Evolutionary conservation across 2,329 filamentous ascomycete species (phyloP), one percentile per base, ranked within the genome.

Genomic region (Fonsecaea pedrosoi): DNA sequence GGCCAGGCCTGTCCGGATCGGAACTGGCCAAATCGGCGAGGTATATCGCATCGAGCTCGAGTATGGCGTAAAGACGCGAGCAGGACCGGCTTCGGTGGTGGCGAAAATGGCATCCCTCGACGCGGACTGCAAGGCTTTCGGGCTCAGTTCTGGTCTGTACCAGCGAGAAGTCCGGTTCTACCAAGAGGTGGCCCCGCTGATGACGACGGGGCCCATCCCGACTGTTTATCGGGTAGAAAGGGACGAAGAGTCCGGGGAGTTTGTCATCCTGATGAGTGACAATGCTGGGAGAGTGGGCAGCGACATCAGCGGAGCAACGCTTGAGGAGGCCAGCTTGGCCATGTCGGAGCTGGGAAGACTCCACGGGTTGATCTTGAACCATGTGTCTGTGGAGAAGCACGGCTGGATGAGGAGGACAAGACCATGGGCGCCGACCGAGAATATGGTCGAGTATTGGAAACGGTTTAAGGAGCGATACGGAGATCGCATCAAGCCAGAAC

Each of bases 21-120:
- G 45, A 10, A 50, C 45, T 1, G 45, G 45, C 45, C 45, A 50
- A 4, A 50, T 50, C 25, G 45, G 45, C 18, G 45, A 50, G 9
- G 45, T 50, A 21, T 25, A 50, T 21, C 45, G 45, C 15, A 12
- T 50, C 25, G 18, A 50, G 45, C 45, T 56, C 34, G 54, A 56
- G 18, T 56, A 56, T 56, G 54, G 54, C 18, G 0, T 32, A 15
- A 56, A 38, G 54, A 56, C 54, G 1, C 54, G 54, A 56, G 54
- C 54, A 56, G 54, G 54, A 4, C 54, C 54, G 6, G 34, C 54
- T 21, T 56, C 54, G 34, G 54, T 30, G 34, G 54, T 56, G 54
- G 54, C 54, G 3, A 56, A 56, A 38, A 56, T 38, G n/a, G 34
- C 54, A 7, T 56, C 54, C n/a, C 54, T 56, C n/a, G 54, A 56